phyloP scores from a whole-genome alignment of 2,329 filamentous ascomycete genomes.

The Aureobasidium lini region DNA sequence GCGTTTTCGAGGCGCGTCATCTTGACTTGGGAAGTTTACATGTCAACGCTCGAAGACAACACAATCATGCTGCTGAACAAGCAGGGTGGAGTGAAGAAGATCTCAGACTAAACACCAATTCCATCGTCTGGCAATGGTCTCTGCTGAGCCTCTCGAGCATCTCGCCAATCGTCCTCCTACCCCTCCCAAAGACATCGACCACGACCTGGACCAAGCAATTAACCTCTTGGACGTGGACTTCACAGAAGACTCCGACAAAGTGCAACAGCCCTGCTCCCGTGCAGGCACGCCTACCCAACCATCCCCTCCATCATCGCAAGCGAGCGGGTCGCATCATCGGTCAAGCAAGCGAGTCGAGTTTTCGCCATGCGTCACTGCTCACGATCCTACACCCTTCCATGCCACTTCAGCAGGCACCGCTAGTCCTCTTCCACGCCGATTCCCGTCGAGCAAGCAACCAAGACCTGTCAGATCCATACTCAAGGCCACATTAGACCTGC shows the following conservation, averaged over 20 bases:
- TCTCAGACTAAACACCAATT: neutral
- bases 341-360: constrained; percentile 54
- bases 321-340: constrained; percentile 18
- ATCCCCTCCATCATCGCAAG: constrained; percentile 10
- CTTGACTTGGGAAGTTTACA: neutral
- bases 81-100: neutral
- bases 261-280: neutral
- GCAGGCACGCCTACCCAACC: constrained; percentile 3
- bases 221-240: constrained; percentile 37
- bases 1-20: constrained; percentile 4
- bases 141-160: constrained; percentile 33
- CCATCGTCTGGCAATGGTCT: constrained; percentile 28
- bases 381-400: neutral
- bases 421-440: constrained; percentile 38
- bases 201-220: constrained; percentile 32
- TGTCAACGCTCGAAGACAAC: constrained; percentile 9
- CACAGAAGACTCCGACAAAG: constrained; percentile 20
- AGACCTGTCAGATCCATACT: constrained; percentile 68
- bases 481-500: constrained; percentile 53
- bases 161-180: constrained; percentile 49
- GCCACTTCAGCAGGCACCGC: constrained; percentile 14
- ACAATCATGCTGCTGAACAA: neutral
- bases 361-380: constrained; percentile 39
- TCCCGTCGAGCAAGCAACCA: constrained; percentile 43
- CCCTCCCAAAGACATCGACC: constrained; percentile 42